Percentiles rank a stretch among this genome's conserved stretches.
These are phyloP conservation scores for Pinus albicaulis DNA, from an alignment of 75 land plant genomes.

Conservation along the genomic window DNA sequence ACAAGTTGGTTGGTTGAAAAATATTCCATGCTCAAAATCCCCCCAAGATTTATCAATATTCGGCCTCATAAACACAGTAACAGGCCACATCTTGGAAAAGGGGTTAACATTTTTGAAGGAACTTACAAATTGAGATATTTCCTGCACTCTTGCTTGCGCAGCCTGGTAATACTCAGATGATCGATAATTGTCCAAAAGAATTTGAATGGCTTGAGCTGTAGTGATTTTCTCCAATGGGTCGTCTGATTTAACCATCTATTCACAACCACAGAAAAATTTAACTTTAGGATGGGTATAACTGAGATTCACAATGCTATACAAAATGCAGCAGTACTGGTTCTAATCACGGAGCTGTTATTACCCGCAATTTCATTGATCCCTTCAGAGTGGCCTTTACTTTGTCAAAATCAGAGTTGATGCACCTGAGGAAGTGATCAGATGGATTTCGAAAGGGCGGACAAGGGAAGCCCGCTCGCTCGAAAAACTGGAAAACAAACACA, in stretches of 20 bases:
- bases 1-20: background rate
- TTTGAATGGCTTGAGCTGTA: slow-evolving; percentile 68
- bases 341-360: slow-evolving; percentile 8
- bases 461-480: slow-evolving; percentile 81
- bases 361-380: slow-evolving; percentile 75
- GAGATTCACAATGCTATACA: background rate
- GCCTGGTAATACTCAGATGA: slow-evolving; percentile 53
- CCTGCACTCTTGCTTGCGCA: slow-evolving; percentile 66
- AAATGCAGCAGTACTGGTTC: background rate
- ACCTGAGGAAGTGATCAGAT: slow-evolving; percentile 85
- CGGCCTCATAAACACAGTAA: background rate
- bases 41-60: background rate
- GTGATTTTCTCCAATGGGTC: slow-evolving; percentile 81
- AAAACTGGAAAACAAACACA: slow-evolving; percentile 54
- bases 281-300: background rate
- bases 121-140: slow-evolving; percentile 82
- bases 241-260: slow-evolving; percentile 45
- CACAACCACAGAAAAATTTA: background rate
- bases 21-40: background rate
- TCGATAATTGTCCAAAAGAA: slow-evolving; percentile 47
- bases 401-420: slow-evolving; percentile 85
- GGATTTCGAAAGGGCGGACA: slow-evolving; percentile 88
- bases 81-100: background rate
- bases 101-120: background rate
- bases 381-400: slow-evolving; percentile 82